Base-by-base conservation (phyloP, 176 grass and related monocot species). In the Bonia amplexicaulis region DNA sequence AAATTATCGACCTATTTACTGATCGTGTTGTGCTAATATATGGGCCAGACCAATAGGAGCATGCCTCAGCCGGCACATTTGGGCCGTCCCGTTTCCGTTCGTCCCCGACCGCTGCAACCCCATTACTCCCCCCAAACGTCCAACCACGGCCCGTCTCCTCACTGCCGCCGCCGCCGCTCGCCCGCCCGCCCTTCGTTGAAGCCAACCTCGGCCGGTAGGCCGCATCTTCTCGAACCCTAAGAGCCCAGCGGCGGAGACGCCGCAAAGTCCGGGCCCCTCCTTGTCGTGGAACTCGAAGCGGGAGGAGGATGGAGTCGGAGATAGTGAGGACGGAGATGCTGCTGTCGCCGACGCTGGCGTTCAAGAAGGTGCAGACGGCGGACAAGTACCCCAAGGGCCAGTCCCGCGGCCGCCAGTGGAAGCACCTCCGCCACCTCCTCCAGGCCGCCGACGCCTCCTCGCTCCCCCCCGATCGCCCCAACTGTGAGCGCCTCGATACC, bases 321-420 rank as follows among this genome's bases (percentile, higher is more conserved):
- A 79, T 94, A 55, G 70, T 88, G 86, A 85, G 35, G 42, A 57
- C 88, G 52, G 93, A 98, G 89, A 88, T 92, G 87, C 89, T 99
- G 60, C 67, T 99, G 25, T 60, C 96, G 46, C 73, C 81, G 15
- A 59, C 73, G 44, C 85, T 99, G 70, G 62, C 88, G 35, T 99
- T 96, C 90, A 99, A 99, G 93, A 85, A 89, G 74, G 79, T 99
- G 40, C 93, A 99, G 83, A 99, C 78, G 85, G 91, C 87, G 45
- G 96, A 96, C 87, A 99, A 99, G 78, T 96, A 99, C 59, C 91
- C 89, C 69, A 99, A 99, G 77, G 96, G 96, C 42, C 91, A 99
- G 84, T 87, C 96, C 29, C 88, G 93, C 35, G 96, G 91, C 14
- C 93, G 96, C 79, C 90, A 99, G 60, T 99, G 91, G 93, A 99